These are phyloP conservation scores for Lineolata rhizophorae DNA, from an alignment of 495 filamentous ascomycete species.

Conservation along the genomic window DNA sequence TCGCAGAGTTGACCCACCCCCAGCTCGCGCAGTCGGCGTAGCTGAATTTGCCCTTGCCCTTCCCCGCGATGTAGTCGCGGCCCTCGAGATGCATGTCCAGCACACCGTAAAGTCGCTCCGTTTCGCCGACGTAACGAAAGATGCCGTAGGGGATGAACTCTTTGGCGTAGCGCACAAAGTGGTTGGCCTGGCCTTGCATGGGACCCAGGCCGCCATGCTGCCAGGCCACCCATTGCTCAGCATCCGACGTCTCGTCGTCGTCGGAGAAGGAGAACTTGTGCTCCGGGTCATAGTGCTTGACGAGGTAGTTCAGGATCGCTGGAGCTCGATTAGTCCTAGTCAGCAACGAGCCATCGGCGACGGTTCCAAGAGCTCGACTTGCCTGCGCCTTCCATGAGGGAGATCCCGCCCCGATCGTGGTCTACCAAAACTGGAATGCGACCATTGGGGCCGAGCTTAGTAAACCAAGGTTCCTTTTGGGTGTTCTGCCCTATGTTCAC, in stretches of 20 bases:
- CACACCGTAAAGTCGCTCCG: slow-evolving; percentile 17
- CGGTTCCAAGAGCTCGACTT: too few species aligned
- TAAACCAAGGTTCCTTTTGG: slow-evolving; percentile 20
- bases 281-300: slow-evolving; percentile 17
- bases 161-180: slow-evolving; percentile 16
- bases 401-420: slow-evolving; percentile 16
- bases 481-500: slow-evolving; percentile 17
- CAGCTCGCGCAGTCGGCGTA: slow-evolving; percentile 18
- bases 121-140: slow-evolving; percentile 18
- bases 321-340: too few species aligned
- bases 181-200: slow-evolving; percentile 58
- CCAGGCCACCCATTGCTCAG: slow-evolving; percentile 21
- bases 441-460: slow-evolving; percentile 16
- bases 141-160: slow-evolving; percentile 16
- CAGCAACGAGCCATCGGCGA: too few species aligned
- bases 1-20: slow-evolving; percentile 14
- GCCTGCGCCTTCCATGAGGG: slow-evolving; percentile 14
- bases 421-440: slow-evolving; percentile 19
- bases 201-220: slow-evolving; percentile 18
- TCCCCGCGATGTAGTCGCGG: slow-evolving; percentile 16
- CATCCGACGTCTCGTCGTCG: slow-evolving; percentile 12
- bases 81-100: slow-evolving; percentile 15
- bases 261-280: slow-evolving; percentile 19
- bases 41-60: slow-evolving; percentile 12
- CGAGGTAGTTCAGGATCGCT: slow-evolving; percentile 17